phyloP scores from a whole-genome alignment of 768 basidiomycete species.

The Tricholoma terreum region DNA sequence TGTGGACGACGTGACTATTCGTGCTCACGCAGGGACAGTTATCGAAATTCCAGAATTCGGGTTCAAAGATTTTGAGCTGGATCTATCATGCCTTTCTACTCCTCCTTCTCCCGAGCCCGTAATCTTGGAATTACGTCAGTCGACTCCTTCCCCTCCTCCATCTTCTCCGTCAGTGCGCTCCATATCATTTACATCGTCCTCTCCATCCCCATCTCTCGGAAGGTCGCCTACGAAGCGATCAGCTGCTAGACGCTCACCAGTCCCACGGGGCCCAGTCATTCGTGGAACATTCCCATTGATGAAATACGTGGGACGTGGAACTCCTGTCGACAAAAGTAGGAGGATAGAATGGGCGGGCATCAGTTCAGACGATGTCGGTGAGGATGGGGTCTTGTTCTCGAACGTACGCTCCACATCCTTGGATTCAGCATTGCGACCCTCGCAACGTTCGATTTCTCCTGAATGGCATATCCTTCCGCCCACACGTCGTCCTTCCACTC shows the following conservation, averaged over 20 bases:
- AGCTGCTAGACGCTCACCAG: slow-evolving; percentile 24
- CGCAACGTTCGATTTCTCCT: slow-evolving; percentile 34
- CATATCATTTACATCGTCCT: slow-evolving; percentile 34
- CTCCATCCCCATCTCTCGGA: slow-evolving; percentile 23
- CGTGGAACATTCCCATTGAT: slow-evolving; percentile 44
- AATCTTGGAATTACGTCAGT: slow-evolving; percentile 30
- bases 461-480: slow-evolving; percentile 39
- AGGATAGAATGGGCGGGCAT: slow-evolving; percentile 44
- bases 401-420: slow-evolving; percentile 35
- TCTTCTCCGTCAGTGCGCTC: slow-evolving; percentile 28
- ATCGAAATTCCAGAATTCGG: slow-evolving; percentile 31
- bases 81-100: slow-evolving; percentile 42
- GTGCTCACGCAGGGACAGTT: slow-evolving; percentile 19
- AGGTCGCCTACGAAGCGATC: slow-evolving; percentile 26
- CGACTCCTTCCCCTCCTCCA: slow-evolving; percentile 29
- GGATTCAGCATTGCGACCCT: slow-evolving; percentile 30
- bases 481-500: slow-evolving; percentile 31
- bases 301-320: slow-evolving; percentile 45
- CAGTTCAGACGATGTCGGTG: slow-evolving; percentile 35
- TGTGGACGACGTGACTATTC: slow-evolving; percentile 25
- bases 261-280: slow-evolving; percentile 25
- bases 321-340: slow-evolving; percentile 43
- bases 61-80: slow-evolving; percentile 46
- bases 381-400: slow-evolving; percentile 45
- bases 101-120: slow-evolving; percentile 39